These are phyloP conservation scores for Hymenoscyphus repandus DNA, from an alignment of 2,329 filamentous ascomycete species.

Conservation along the genomic window DNA sequence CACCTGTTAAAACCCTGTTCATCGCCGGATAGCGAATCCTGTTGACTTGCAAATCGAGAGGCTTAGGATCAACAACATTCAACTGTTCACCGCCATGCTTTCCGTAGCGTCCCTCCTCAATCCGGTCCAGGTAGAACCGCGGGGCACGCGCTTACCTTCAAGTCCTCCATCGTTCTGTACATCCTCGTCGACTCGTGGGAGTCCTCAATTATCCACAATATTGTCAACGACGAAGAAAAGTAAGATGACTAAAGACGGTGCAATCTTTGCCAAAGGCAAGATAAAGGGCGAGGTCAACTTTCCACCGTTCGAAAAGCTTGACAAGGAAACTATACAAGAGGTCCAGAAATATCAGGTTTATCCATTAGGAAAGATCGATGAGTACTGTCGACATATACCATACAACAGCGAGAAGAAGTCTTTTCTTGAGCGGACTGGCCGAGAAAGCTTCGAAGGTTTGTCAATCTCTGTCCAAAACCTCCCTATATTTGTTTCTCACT, in stretches of 20 bases:
- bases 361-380: slow-evolving; percentile 57
- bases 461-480: slow-evolving; percentile 9
- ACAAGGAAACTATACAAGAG: slow-evolving; percentile 49
- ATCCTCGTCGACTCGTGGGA: slow-evolving; percentile 25
- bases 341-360: slow-evolving; percentile 61
- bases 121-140: slow-evolving; percentile 39
- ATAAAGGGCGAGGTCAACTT: slow-evolving; percentile 67
- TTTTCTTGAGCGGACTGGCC: slow-evolving; percentile 78
- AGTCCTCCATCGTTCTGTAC: slow-evolving; percentile 30
- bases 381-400: slow-evolving; percentile 71
- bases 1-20: slow-evolving; percentile 16
- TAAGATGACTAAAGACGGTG: slow-evolving; percentile 61
- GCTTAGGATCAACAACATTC: slow-evolving; percentile 15
- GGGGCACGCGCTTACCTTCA: slow-evolving; percentile 39
- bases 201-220: slow-evolving; percentile 23
- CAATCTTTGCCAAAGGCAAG: slow-evolving; percentile 55
- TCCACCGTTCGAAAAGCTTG: slow-evolving; percentile 64
- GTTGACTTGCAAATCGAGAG: slow-evolving; percentile 24
- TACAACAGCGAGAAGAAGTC: slow-evolving; percentile 94
- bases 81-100: slow-evolving; percentile 45
- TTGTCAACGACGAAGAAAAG: slow-evolving; percentile 38
- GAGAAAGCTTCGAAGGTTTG: slow-evolving; percentile 83
- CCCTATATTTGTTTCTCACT: slow-evolving; percentile 18
- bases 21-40: slow-evolving; percentile 18
- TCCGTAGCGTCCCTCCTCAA: slow-evolving; percentile 64